Conservation (phyloP, 2,329 filamentous ascomycete genomes). For the Emergomyces orientalis region DNA sequence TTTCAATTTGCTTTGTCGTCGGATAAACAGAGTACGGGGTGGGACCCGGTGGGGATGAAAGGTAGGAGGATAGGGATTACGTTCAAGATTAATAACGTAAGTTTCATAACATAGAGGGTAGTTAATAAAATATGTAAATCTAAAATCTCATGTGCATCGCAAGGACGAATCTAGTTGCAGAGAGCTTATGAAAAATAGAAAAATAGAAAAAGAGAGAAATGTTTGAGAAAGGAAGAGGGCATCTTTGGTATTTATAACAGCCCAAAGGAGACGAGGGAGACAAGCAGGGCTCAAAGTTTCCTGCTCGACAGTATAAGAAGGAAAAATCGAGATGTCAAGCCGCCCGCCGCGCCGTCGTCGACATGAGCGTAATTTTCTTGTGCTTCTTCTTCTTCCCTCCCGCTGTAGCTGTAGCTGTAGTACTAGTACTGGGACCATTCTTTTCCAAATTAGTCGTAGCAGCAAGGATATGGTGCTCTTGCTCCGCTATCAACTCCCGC, state of each 20-base stretch:
- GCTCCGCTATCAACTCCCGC: slow-evolving; percentile 49
- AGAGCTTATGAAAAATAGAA: neutral
- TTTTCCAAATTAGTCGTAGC: neutral
- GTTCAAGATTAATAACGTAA: neutral
- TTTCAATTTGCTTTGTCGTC: too few species aligned
- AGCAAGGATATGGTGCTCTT: slow-evolving; percentile 15
- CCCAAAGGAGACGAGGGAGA: too few species aligned
- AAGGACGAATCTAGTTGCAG: neutral
- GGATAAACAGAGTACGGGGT: too few species aligned
- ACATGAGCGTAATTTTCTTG: slow-evolving; percentile 62
- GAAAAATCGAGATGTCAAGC: slow-evolving; percentile 23
- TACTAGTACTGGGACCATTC: neutral
- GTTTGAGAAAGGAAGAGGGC: too few species aligned
- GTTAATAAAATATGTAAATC: neutral
- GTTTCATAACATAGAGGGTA: neutral
- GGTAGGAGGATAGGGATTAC: too few species aligned
- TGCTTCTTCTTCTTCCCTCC: slow-evolving; percentile 52
- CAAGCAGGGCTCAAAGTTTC: neutral
- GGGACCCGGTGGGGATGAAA: too few species aligned
- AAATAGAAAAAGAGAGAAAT: neutral
- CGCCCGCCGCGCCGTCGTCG: slow-evolving; percentile 51
- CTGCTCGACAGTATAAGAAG: too few species aligned
- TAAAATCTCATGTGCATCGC: neutral
- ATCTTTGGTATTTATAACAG: neutral
- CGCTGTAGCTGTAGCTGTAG: slow-evolving; percentile 15